Evolutionary conservation across 768 basidiomycete species (phyloP), one percentile per base, ranked within the genome.

Genomic region (Dentipellis sp.): DNA sequence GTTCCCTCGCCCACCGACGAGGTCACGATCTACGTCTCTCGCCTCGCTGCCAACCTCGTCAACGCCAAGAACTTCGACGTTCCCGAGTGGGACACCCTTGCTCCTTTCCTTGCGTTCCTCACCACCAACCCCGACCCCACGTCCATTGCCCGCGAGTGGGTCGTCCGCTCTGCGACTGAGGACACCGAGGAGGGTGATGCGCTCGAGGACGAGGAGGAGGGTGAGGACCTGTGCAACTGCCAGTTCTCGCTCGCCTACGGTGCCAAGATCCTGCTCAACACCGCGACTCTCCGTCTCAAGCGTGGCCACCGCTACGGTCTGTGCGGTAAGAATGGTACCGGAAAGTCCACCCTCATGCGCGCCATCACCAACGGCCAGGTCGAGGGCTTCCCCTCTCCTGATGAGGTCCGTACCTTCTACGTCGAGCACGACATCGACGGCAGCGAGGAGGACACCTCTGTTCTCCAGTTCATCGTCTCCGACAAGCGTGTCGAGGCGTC

Each of bases 381-480:
- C 64, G 94, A 97, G 67, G 94, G 94, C 65, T 97, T 97, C 88
- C 94, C 94, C 11, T 94, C 94, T 17, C 91, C 93, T 55, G 91
- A 94, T 53, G 88, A 94, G 68, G 94, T 97, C 69, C 92, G 94
- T 71, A 97, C 94, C 59, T 97, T 95, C 85, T 97, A 97, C 75
- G 94, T 97, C 69, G 94, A 95, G 79, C 94, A 97, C 79, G 94
- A 97, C 70, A 97, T 97, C 62, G 94, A 97, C 66, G 94, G 94
- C 50, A 88, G 83, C 68, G 94, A 97, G 72, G 94, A 82, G 59
- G 89, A 91, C 14, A 97, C 88, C 54, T 86, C 92, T 46, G 88
- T 97, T 58, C 79, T 94, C 56, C 75, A 90, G 71, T 97, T 94
- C 77, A 94, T 97, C 62, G 67, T 91, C 60, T 67, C 74, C 57